Percentiles rank a stretch among this genome's conserved stretches.
These are phyloP conservation scores for Lachnellula hyalina DNA, from an alignment of 2,329 filamentous ascomycete genomes.

Conservation along the genomic window DNA sequence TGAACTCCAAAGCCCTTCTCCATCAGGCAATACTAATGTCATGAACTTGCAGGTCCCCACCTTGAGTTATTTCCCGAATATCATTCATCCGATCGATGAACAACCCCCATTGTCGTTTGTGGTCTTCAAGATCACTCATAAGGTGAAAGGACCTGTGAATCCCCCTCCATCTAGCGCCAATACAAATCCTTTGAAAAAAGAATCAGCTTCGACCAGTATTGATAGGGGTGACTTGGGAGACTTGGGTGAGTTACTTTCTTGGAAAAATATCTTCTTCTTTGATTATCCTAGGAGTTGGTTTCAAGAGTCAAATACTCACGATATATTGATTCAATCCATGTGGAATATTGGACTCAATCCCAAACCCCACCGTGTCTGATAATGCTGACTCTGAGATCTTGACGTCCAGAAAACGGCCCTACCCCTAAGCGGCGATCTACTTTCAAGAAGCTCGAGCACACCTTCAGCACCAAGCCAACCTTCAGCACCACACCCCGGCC, in stretches of 20 bases:
- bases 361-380: no score
- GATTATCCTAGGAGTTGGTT: no score
- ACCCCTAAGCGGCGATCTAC: conserved; percentile 6
- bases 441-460: conserved; percentile 1
- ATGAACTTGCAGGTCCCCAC: conserved; percentile 35
- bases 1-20: no score
- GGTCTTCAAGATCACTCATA: conserved; percentile 45
- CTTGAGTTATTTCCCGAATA: conserved; percentile 57
- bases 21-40: no score
- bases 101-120: conserved; percentile 43
- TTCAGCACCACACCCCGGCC: conserved; percentile 36
- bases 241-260: no score
- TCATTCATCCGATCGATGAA: conserved; percentile 51
- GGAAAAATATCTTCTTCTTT: no score
- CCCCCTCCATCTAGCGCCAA: neutral
- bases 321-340: no score
- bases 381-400: no score
- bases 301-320: no score
- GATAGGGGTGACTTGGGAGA: conserved; percentile 1
- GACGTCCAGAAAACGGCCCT: conserved; percentile 11
- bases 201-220: conserved; percentile 27
- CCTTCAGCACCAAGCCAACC: conserved; percentile 9
- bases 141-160: neutral
- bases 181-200: neutral
- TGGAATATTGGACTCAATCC: no score